phyloP scores from a whole-genome alignment of 2,329 filamentous ascomycete genomes.

The Achaetomium macrosporum region DNA sequence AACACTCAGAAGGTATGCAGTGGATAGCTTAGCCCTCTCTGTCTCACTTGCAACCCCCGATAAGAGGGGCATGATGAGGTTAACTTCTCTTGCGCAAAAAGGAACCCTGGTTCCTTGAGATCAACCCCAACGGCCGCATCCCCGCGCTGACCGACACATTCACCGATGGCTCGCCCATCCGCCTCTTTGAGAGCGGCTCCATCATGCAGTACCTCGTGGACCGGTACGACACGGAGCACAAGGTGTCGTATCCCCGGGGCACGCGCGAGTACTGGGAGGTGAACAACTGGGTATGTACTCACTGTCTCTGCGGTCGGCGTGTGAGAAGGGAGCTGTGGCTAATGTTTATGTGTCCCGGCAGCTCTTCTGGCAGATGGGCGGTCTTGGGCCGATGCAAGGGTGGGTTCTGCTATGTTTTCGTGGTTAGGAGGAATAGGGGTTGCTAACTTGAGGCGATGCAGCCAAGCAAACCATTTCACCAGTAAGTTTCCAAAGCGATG shows the following conservation, averaged over 20 bases:
- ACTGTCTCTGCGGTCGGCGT: not conserved
- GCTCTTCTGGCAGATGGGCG: conserved; percentile 65
- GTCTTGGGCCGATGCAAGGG: conserved; percentile 76
- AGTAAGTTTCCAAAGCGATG: conserved; percentile 37
- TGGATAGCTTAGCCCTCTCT: not conserved
- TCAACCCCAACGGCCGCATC: conserved; percentile 91
- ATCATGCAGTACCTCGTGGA: conserved; percentile 82
- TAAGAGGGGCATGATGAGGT: not conserved
- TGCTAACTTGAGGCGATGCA: conserved; percentile 6
- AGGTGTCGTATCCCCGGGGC: conserved; percentile 70
- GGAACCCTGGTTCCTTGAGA: conserved; percentile 77
- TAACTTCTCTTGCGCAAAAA: not conserved
- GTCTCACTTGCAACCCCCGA: no score
- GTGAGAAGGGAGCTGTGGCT: not conserved
- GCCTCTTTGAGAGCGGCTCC: conserved; percentile 75
- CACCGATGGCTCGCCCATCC: conserved; percentile 64
- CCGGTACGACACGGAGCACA: conserved; percentile 74
- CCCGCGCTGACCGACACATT: conserved; percentile 79
- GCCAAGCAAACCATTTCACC: conserved; percentile 75
- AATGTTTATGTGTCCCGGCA: not conserved
- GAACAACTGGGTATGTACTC: conserved; percentile 60
- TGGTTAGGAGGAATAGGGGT: no score
- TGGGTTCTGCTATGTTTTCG: conserved; percentile 1
- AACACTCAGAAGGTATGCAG: conserved; percentile 15
- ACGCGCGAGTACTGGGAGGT: conserved; percentile 71